Evolutionary conservation across 306 rosid genomes (phyloP).

Genomic region (Betula pendula): DNA sequence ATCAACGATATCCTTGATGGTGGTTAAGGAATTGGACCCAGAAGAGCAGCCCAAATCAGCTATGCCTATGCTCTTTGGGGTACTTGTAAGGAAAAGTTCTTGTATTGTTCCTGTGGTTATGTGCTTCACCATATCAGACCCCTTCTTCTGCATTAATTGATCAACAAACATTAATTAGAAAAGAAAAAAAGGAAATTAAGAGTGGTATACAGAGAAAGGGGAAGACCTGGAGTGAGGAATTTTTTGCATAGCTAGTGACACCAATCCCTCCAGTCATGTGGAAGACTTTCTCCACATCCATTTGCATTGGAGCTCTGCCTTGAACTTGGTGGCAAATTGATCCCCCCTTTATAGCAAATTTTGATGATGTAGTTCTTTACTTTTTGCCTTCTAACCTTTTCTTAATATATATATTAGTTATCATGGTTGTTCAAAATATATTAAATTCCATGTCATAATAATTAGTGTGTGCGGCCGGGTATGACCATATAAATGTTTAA

Average conservation of each 20-base stretch:
- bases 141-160: constrained; percentile 70
- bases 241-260: constrained; percentile 82
- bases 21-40: constrained; percentile 76
- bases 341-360: constrained; percentile 40
- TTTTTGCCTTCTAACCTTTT: neutral
- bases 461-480: constrained; percentile 9
- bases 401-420: constrained; percentile 8
- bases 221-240: constrained; percentile 76
- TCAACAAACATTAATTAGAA: constrained; percentile 1
- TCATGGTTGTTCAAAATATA: constrained; percentile 32
- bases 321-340: constrained; percentile 30
- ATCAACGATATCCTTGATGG: constrained; percentile 71
- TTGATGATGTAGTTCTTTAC: constrained; percentile 25
- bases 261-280: constrained; percentile 91
- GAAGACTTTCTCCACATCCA: constrained; percentile 82
- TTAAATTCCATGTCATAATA: constrained; percentile 25
- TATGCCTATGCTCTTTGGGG: constrained; percentile 74
- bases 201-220: constrained; percentile 7
- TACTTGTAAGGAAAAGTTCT: constrained; percentile 51
- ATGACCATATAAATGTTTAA: neutral
- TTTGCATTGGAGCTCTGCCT: constrained; percentile 24
- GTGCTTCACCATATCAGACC: constrained; percentile 76
- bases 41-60: constrained; percentile 97
- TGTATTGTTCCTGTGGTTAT: constrained; percentile 63
- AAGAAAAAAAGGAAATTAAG: neutral